Base-by-base conservation (phyloP, 768 basidiomycete species). In the Hemileccinum impolitum region DNA sequence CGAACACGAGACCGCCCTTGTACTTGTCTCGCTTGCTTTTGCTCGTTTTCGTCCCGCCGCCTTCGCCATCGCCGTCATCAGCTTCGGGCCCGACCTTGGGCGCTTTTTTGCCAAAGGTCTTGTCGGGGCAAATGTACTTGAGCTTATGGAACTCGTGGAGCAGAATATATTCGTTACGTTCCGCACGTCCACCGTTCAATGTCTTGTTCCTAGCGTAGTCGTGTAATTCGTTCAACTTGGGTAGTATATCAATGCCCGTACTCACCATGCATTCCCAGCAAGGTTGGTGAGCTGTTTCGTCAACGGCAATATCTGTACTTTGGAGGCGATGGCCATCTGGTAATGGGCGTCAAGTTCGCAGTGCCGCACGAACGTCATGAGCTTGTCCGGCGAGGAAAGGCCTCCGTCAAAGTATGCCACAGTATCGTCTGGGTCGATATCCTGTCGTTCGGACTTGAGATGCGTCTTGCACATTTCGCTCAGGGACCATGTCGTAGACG, bases 111-210 rank as follows among this genome's bases (percentile, higher is more conserved):
- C 87, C 87, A 70, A 81, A 94, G 1, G 77, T 76, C 68, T 98
- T 98, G 75, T 99, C 96, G 1, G 96, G 96, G 55, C 93, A 92
- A 56, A 99, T 84, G 62, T 94, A 97, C 67, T 97, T 97, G 38
- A 94, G 79, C 13, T 86, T 81, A 65, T 99, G 94, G 72, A 99
- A 99, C 66, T 98, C 94, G 66, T 99, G 96, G 15, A 99, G 76
- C 37, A 99, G 72, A 80, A 99, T 97, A 75, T 94, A 99, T 68
- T 98, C 96, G 67, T 98, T 99, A 23, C 96, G 91, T 62, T 98
- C 96, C 0, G 96, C 96, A 46, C 96, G 92, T 58, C 94, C 96
- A 54, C 95, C 95, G 56, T 93, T 97, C 39, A 99, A 68, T 0
- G 96, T 98, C 61, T 94, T 92, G 70, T 94, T 97, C 94, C 94